Evolutionary conservation across 169 alveolate genomes (phyloP).

Genomic region (Plasmodium gaboni): DNA sequence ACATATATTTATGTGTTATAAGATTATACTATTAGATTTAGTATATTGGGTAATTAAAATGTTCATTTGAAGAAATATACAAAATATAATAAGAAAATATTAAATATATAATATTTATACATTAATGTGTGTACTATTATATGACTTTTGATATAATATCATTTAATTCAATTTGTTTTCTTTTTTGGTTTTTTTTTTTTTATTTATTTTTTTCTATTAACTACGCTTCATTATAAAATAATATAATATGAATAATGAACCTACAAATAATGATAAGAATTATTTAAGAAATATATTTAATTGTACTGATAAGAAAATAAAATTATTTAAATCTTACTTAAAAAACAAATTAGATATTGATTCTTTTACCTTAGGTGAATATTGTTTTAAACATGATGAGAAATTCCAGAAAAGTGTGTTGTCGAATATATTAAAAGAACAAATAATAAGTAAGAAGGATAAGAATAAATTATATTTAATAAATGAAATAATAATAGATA

Average conservation of each 20-base stretch:
- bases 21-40: too few relatives aligned
- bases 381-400: constrained; percentile 59
- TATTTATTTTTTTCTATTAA: background rate
- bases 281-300: constrained; percentile 31
- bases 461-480: constrained; percentile 44
- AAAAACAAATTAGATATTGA: constrained; percentile 33
- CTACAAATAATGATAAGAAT: background rate
- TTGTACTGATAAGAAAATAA: constrained; percentile 70
- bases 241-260: constrained; percentile 17
- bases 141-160: too few relatives aligned
- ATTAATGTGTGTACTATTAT: too few relatives aligned
- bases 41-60: too few relatives aligned
- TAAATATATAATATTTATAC: too few relatives aligned
- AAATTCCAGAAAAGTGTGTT: constrained; percentile 40
- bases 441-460: constrained; percentile 31
- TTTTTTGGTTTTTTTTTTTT: background rate
- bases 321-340: constrained; percentile 53
- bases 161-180: background rate
- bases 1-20: too few relatives aligned
- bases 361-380: constrained; percentile 61
- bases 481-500: constrained; percentile 47
- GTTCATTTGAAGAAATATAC: too few relatives aligned
- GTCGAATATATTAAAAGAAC: constrained; percentile 44
- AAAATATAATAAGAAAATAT: too few relatives aligned
- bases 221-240: background rate